A percentile compares a stretch with the other conserved stretches of the same genome.
These are phyloP conservation scores for Voacanga thouarsii DNA, from an alignment of 257 asterid genomes.

Conservation along the genomic window DNA sequence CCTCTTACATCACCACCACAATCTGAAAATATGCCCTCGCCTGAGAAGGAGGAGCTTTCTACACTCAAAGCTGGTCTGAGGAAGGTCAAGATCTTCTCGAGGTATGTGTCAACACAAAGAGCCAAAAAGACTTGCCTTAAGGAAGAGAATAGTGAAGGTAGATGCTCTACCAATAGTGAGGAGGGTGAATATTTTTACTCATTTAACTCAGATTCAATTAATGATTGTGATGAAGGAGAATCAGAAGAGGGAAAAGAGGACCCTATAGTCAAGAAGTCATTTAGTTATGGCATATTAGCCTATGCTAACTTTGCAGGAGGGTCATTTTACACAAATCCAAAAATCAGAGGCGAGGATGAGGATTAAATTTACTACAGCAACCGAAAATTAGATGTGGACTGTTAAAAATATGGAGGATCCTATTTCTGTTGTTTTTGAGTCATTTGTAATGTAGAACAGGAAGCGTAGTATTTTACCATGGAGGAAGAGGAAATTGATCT, in stretches of 20 bases:
- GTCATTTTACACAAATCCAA: constrained; percentile 48
- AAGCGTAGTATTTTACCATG: constrained; percentile 90
- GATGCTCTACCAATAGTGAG: constrained; percentile 75
- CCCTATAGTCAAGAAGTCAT: constrained; percentile 65
- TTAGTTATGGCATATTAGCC: constrained; percentile 84
- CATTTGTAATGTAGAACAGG: constrained; percentile 38
- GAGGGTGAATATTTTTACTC: constrained; percentile 77
- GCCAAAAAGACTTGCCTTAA: constrained; percentile 84
- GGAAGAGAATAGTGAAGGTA: constrained; percentile 72
- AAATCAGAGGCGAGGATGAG: constrained; percentile 55
- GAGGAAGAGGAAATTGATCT: constrained; percentile 87
- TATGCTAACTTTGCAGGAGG: constrained; percentile 72
- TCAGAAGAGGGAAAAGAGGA: constrained; percentile 65
- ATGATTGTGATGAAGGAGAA: constrained; percentile 72
- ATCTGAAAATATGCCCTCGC: constrained; percentile 42
- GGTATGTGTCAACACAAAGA: constrained; percentile 68
- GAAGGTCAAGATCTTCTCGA: constrained; percentile 75
- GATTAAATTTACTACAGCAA: constrained; percentile 90
- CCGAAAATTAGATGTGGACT: constrained; percentile 67
- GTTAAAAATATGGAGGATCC: constrained; percentile 44
- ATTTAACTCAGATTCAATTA: constrained; percentile 70
- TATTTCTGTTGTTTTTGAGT: constrained; percentile 39
- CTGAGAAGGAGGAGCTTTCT: constrained; percentile 85
- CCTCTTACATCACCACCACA: constrained; percentile 53
- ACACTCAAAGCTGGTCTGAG: constrained; percentile 89